Conservation (phyloP, 2,329 filamentous ascomycete species). For the Venturia aucupariae region DNA sequence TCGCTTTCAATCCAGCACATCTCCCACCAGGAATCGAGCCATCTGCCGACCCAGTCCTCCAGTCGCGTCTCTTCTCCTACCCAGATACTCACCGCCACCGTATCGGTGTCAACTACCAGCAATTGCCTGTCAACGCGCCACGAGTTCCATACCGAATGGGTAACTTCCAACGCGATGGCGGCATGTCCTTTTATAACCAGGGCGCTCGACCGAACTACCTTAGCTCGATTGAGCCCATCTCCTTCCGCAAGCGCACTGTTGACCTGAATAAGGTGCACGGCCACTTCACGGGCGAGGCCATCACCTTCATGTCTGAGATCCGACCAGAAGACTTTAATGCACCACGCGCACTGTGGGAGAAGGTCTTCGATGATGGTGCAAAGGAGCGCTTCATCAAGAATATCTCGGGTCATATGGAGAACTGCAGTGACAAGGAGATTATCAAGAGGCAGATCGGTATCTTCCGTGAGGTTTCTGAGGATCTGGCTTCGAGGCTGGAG, state of each 20-base stretch:
- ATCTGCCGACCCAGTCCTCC: conserved; percentile 60
- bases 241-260: conserved; percentile 37
- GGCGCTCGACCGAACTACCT: conserved; percentile 50
- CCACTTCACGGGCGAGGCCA: conserved; percentile 39
- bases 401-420: conserved; percentile 53
- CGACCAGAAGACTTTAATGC: conserved; percentile 46
- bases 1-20: conserved; percentile 59
- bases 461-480: conserved; percentile 52
- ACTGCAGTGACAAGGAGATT: conserved; percentile 37
- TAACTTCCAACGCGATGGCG: conserved; percentile 65
- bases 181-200: conserved; percentile 60
- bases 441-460: conserved; percentile 57
- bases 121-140: conserved; percentile 45
- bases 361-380: conserved; percentile 50
- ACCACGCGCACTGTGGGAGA: conserved; percentile 50
- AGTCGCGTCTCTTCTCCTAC: conserved; percentile 62
- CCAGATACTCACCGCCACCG: conserved; percentile 54
- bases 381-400: conserved; percentile 51
- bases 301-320: conserved; percentile 44
- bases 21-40: conserved; percentile 59
- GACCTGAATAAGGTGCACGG: conserved; percentile 42
- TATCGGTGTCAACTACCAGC: conserved; percentile 50
- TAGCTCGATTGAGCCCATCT: conserved; percentile 42
- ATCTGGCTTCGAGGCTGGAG: conserved; percentile 49
- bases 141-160: conserved; percentile 47